These are phyloP conservation scores for Amanita rubescens DNA, from an alignment of 768 basidiomycete species.

Conservation along the genomic window DNA sequence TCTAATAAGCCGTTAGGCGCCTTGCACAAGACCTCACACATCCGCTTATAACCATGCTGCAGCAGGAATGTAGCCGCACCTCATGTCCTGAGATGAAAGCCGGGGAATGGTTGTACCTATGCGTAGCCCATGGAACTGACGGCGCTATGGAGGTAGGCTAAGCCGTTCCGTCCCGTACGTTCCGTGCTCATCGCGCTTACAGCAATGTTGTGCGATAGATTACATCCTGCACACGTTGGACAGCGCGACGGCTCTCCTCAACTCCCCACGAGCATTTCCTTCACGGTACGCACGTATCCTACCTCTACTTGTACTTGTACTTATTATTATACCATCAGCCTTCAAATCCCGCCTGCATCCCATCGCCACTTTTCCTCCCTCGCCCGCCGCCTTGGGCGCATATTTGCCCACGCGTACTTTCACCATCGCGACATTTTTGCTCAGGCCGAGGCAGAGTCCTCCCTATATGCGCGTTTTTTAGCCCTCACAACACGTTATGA, in stretches of 20 bases:
- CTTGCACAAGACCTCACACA: slow-evolving; percentile 84
- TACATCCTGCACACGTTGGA: slow-evolving; percentile 92
- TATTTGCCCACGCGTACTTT: slow-evolving; percentile 95
- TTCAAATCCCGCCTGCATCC: slow-evolving; percentile 75
- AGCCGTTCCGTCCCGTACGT: not conserved
- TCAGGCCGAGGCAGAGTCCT: slow-evolving; percentile 85
- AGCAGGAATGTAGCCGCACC: slow-evolving; percentile 78
- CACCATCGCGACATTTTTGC: slow-evolving; percentile 90
- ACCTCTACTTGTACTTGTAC: slow-evolving; percentile 1
- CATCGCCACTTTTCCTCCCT: slow-evolving; percentile 86
- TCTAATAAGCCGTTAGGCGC: slow-evolving; percentile 41
- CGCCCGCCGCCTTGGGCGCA: slow-evolving; percentile 84
- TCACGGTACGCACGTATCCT: slow-evolving; percentile 51
- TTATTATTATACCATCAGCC: slow-evolving; percentile 37
- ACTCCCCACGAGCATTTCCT: slow-evolving; percentile 87
- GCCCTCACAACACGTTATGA: slow-evolving; percentile 74
- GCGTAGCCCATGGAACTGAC: slow-evolving; percentile 89
- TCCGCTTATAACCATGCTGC: slow-evolving; percentile 77
- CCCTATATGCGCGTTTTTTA: slow-evolving; percentile 85
- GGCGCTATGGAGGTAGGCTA: slow-evolving; percentile 72
- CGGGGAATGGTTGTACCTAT: slow-evolving; percentile 96
- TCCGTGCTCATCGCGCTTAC: not conserved
- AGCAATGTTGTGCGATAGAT: slow-evolving; percentile 97
- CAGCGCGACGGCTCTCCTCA: slow-evolving; percentile 86
- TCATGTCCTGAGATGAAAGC: slow-evolving; percentile 98